Percentiles rank a stretch among this genome's conserved stretches.
These are phyloP conservation scores for Panaeolus cyanescens DNA, from an alignment of 768 basidiomycete genomes.

Conservation along the genomic window DNA sequence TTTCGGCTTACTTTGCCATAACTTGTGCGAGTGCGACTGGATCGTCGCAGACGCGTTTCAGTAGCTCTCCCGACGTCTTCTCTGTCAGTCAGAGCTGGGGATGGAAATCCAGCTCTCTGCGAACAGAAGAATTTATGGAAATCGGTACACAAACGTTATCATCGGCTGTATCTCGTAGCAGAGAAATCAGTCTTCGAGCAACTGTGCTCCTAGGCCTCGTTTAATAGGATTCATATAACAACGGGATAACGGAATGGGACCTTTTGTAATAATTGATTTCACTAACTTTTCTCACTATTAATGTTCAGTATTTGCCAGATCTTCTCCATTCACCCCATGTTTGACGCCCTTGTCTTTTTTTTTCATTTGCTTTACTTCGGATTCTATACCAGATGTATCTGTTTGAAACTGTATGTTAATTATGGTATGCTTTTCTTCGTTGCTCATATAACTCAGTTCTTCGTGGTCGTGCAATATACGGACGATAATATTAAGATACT, in stretches of 20 bases:
- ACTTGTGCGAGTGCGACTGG: slow-evolving; percentile 82
- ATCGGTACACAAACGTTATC: slow-evolving; percentile 29
- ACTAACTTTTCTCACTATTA: too few species aligned
- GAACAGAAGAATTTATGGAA: slow-evolving; percentile 52
- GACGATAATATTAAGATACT: too few species aligned
- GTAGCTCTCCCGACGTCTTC: slow-evolving; percentile 85
- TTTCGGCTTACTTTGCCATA: slow-evolving; percentile 84
- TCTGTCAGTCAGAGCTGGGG: slow-evolving; percentile 90
- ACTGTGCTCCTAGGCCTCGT: slow-evolving; percentile 81
- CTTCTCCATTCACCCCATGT: too few species aligned
- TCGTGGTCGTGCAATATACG: too few species aligned
- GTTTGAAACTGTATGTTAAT: too few species aligned
- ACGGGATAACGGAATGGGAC: neutral
- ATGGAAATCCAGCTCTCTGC: slow-evolving; percentile 70
- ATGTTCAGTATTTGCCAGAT: too few species aligned
- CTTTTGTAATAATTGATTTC: too few species aligned
- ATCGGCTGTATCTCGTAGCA: slow-evolving; percentile 23
- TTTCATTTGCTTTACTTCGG: neutral
- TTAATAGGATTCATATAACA: slow-evolving; percentile 25
- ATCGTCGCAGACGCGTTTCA: slow-evolving; percentile 79
- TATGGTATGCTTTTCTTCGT: too few species aligned
- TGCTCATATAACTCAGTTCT: too few species aligned
- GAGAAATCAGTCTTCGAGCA: slow-evolving; percentile 70
- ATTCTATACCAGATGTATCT: slow-evolving; percentile 25
- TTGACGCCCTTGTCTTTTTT: neutral